These are phyloP conservation scores for Xylaria venustula DNA, from an alignment of 495 filamentous ascomycete species.

Conservation along the genomic window DNA sequence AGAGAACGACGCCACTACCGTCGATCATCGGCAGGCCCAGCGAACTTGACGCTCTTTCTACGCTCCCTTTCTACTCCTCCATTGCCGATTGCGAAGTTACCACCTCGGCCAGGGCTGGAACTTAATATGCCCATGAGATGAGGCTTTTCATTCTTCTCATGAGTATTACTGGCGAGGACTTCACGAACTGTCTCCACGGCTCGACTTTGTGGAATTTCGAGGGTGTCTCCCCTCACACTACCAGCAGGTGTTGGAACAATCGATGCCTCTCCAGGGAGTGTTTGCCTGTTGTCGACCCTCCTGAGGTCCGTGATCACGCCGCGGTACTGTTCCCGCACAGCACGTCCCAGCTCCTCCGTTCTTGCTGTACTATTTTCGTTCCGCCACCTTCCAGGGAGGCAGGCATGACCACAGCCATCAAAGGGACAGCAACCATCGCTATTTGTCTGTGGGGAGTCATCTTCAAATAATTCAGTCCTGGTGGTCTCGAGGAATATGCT, in stretches of 20 bases:
- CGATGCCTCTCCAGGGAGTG: not conserved
- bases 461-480: conserved; percentile 26
- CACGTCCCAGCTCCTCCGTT: conserved; percentile 42
- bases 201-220: conserved; percentile 50
- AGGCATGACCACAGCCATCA: conserved; percentile 71
- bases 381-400: conserved; percentile 61
- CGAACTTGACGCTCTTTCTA: conserved; percentile 57
- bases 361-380: conserved; percentile 40
- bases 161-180: conserved; percentile 26
- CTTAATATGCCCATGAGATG: conserved; percentile 38
- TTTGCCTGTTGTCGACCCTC: conserved; percentile 20
- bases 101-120: conserved; percentile 39
- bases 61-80: conserved; percentile 40
- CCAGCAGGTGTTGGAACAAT: conserved; percentile 7
- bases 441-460: conserved; percentile 37
- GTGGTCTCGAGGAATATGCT: conserved; percentile 7
- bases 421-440: conserved; percentile 73
- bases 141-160: conserved; percentile 9
- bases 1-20: conserved; percentile 9
- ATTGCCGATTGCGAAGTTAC: conserved; percentile 2
- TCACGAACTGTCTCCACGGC: conserved; percentile 54
- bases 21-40: conserved; percentile 24
- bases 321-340: conserved; percentile 40
- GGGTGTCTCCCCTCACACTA: conserved; percentile 30
- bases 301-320: conserved; percentile 21